A percentile compares a stretch with the other conserved stretches of the same genome.
Evolutionary conservation across 208 protist species (phyloP).

Genomic region (Strigomonas galati): DNA sequence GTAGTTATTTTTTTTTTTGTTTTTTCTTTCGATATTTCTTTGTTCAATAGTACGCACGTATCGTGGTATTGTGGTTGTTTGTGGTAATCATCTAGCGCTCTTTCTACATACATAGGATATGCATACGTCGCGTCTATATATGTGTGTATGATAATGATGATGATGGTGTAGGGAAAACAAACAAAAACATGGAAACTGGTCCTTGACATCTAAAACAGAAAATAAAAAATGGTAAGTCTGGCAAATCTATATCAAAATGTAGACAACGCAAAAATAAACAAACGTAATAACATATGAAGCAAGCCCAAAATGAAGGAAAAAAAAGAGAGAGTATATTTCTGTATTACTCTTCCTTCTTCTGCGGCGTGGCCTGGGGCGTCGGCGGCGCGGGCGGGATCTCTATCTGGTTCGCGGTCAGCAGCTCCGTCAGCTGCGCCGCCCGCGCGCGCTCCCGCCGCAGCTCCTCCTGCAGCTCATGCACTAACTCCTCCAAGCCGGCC

Average conservation of each 20-base stretch:
- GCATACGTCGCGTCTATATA: too few species aligned
- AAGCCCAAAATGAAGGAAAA: slow-evolving; percentile 4
- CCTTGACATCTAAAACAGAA: not conserved
- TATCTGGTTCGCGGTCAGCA: slow-evolving; percentile 28
- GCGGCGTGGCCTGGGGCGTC: not conserved
- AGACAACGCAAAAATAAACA: slow-evolving; percentile 17
- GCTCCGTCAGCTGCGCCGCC: slow-evolving; percentile 24
- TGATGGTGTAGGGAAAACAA: not conserved
- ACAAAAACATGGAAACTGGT: not conserved
- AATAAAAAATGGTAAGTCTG: not conserved
- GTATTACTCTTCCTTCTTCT: not conserved
- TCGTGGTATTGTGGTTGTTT: slow-evolving; percentile 4
- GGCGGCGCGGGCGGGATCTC: slow-evolving; percentile 18
- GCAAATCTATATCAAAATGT: slow-evolving; percentile 9
- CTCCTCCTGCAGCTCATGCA: slow-evolving; percentile 59
- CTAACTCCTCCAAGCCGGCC: slow-evolving; percentile 39
- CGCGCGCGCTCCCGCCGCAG: slow-evolving; percentile 34
- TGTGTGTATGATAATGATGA: too few species aligned
- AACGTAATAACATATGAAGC: slow-evolving; percentile 4
- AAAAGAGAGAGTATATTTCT: not conserved
- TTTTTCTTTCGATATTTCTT: not conserved
- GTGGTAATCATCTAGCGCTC: not conserved
- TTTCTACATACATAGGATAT: slow-evolving; percentile 1
- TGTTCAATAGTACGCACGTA: too few species aligned
- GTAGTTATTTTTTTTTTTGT: slow-evolving; percentile 1